Conservation (phyloP, 192 early-diverging fungal genomes). For the Backusella tarrabulga region DNA sequence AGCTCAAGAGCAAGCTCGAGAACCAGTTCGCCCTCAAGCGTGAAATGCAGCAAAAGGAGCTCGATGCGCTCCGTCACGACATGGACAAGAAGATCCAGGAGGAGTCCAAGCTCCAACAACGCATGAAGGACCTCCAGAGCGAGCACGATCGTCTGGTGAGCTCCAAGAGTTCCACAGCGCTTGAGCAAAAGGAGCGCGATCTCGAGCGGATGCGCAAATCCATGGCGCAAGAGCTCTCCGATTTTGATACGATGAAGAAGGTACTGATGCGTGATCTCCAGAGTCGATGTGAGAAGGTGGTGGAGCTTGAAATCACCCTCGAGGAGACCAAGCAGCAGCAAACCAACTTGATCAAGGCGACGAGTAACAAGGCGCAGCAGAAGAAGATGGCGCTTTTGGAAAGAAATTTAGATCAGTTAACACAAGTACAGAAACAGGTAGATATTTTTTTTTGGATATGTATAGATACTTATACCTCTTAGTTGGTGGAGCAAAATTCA, state of each 20-base stretch:
- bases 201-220: conserved; percentile 68
- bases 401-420: conserved; percentile 95
- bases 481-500: conserved; percentile 92
- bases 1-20: conserved; percentile 85
- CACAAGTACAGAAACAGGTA: conserved; percentile 86
- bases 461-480: neutral
- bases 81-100: conserved; percentile 72
- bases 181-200: conserved; percentile 63
- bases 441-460: neutral
- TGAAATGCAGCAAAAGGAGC: conserved; percentile 72
- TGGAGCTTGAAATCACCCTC: conserved; percentile 95
- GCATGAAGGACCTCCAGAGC: conserved; percentile 58
- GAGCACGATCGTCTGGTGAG: conserved; percentile 41
- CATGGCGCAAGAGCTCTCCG: conserved; percentile 59
- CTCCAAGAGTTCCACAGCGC: neutral
- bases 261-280: conserved; percentile 96
- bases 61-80: conserved; percentile 68
- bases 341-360: conserved; percentile 77
- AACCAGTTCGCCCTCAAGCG: conserved; percentile 78
- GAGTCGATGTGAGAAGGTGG: conserved; percentile 96
- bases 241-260: conserved; percentile 99
- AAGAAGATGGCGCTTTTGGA: conserved; percentile 95
- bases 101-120: conserved; percentile 52
- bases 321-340: conserved; percentile 94
- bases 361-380: conserved; percentile 82